phyloP scores from a whole-genome alignment of 2,329 filamentous ascomycete species.

The Cladosporium sp. region DNA sequence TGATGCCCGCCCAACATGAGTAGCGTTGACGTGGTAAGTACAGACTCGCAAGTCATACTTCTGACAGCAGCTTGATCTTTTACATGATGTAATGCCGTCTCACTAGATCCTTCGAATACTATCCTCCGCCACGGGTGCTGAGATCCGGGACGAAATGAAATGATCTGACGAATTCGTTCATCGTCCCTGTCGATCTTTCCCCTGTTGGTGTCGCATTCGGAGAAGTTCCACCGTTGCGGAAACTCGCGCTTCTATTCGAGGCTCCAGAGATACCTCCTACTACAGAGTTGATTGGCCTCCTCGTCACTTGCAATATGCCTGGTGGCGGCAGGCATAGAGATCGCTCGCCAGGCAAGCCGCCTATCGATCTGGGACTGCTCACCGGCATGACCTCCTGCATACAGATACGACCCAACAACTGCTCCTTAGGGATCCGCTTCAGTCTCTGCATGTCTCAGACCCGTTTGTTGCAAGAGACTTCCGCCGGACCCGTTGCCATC shows the following conservation, averaged over 20 bases:
- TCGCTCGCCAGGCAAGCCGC: too few relatives aligned
- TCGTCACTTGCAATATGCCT: not conserved
- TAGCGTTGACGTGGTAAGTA: not conserved
- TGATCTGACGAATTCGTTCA: not conserved
- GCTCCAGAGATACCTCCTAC: not conserved
- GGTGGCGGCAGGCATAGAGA: not conserved
- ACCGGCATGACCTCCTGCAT: not conserved
- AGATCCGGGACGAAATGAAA: not conserved
- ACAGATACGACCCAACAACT: not conserved
- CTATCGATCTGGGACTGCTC: not conserved
- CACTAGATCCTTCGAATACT: not conserved
- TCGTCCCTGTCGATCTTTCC: constrained; percentile 6
- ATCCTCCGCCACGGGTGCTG: not conserved
- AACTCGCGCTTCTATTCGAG: not conserved
- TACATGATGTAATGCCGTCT: not conserved
- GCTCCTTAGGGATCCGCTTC: not conserved
- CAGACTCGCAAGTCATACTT: not conserved
- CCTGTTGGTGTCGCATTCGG: not conserved
- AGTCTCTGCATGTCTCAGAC: constrained; percentile 8
- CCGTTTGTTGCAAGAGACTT: not conserved
- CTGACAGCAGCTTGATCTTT: not conserved
- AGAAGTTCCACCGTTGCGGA: not conserved
- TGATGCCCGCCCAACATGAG: not conserved
- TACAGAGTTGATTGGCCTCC: not conserved
- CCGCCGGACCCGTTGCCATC: constrained; percentile 1